Conservation (phyloP, 495 filamentous ascomycete species). For the Penicillium steckii region DNA sequence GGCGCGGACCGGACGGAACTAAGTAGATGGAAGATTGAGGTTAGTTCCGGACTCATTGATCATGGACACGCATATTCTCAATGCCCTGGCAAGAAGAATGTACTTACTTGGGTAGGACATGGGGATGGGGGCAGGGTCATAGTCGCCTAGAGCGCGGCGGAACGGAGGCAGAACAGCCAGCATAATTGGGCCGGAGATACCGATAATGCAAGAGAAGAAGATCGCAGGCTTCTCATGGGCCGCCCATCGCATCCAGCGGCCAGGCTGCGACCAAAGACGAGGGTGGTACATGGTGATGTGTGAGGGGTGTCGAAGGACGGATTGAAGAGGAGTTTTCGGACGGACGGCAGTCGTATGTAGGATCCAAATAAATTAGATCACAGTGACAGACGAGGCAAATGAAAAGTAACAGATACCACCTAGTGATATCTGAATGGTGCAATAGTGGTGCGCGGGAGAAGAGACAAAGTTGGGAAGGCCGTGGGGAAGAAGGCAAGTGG, state of each 20-base stretch:
- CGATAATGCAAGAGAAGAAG: constrained; percentile 80
- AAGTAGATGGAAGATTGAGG: constrained; percentile 3
- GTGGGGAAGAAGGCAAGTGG: too few relatives aligned
- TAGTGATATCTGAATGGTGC: constrained; percentile 6
- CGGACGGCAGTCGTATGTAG: not conserved
- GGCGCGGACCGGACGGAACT: constrained; percentile 77
- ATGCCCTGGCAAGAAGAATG: not conserved
- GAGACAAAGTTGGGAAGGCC: constrained; percentile 28
- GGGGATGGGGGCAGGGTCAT: constrained; percentile 67
- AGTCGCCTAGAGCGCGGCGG: constrained; percentile 66
- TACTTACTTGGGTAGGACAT: constrained; percentile 86
- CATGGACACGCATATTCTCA: not conserved
- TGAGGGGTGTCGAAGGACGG: constrained; percentile 15
- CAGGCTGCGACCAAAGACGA: constrained; percentile 76
- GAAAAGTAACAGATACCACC: constrained; percentile 2
- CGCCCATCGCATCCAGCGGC: constrained; percentile 84
- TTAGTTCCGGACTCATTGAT: constrained; percentile 1
- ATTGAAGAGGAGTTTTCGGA: constrained; percentile 14
- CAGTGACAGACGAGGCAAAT: constrained; percentile 4
- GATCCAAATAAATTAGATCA: not conserved
- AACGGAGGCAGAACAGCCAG: constrained; percentile 68
- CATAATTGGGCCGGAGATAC: constrained; percentile 64
- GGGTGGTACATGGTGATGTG: constrained; percentile 63
- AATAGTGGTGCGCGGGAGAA: constrained; percentile 16
- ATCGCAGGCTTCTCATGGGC: constrained; percentile 81